Percentiles rank a stretch among this genome's conserved stretches.
phyloP scores from a whole-genome alignment of 306 rosid genomes.

The Fragaria iinumae region DNA sequence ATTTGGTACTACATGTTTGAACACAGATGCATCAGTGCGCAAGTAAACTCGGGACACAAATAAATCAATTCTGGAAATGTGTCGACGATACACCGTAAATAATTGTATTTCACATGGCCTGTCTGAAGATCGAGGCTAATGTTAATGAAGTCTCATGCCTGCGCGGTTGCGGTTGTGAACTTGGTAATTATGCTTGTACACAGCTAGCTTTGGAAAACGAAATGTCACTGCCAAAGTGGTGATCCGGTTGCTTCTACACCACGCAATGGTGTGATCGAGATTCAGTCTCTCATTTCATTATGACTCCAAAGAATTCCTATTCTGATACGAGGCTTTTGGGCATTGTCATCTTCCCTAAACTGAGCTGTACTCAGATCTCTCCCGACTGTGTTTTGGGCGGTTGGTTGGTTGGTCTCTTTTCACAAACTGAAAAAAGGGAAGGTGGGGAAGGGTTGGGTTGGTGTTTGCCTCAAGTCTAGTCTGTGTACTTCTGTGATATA shows the following conservation, averaged over 20 bases:
- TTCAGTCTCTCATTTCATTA: neutral
- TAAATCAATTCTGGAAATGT: neutral
- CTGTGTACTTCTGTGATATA: neutral
- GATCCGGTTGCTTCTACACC: constrained; percentile 3
- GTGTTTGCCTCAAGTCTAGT: neutral
- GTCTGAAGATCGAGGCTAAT: neutral
- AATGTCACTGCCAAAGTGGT: neutral
- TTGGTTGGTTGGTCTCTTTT: constrained; percentile 30
- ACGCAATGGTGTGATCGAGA: neutral
- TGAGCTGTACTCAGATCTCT: constrained; percentile 15
- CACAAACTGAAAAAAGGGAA: neutral
- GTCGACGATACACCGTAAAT: neutral
- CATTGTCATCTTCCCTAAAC: constrained; percentile 1
- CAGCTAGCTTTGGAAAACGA: neutral
- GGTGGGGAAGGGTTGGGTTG: neutral
- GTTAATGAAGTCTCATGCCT: neutral
- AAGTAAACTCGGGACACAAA: neutral
- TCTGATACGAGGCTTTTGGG: neutral
- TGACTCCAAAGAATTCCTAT: neutral
- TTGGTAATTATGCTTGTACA: neutral
- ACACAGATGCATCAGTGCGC: too few species aligned
- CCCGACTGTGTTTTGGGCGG: neutral
- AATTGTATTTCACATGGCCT: neutral
- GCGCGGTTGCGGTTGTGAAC: neutral
- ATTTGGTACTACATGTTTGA: neutral